These are phyloP conservation scores for Aspergillus heteromorphus DNA, from an alignment of 495 filamentous ascomycete genomes.

Conservation along the genomic window DNA sequence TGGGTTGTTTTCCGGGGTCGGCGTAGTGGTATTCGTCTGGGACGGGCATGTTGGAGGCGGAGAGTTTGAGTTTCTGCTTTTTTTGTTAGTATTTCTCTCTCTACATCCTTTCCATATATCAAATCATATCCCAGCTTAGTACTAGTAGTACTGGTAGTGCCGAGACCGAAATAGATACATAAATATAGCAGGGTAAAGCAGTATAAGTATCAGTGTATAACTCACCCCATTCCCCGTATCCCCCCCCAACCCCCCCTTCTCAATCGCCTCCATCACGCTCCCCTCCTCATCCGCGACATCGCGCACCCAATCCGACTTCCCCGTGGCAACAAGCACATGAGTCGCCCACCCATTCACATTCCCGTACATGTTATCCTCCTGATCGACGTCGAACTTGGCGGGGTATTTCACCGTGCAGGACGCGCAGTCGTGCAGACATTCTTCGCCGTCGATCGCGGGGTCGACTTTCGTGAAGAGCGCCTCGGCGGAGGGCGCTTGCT, in stretches of 20 bases:
- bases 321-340: slow-evolving; percentile 87
- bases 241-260: slow-evolving; percentile 50
- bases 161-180: no score
- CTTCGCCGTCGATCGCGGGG: slow-evolving; percentile 74
- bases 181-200: no score
- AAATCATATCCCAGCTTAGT: no score
- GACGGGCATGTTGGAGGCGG: slow-evolving; percentile 86
- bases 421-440: slow-evolving; percentile 86
- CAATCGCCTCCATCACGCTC: slow-evolving; percentile 91
- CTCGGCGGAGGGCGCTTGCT: slow-evolving; percentile 30
- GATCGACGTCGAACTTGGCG: slow-evolving; percentile 67
- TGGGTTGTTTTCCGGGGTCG: slow-evolving; percentile 59
- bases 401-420: slow-evolving; percentile 75
- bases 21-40: slow-evolving; percentile 54
- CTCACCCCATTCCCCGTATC: slow-evolving; percentile 74
- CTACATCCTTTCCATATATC: no score
- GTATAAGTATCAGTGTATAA: no score
- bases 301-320: slow-evolving; percentile 89
- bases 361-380: slow-evolving; percentile 76
- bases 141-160: no score
- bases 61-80: slow-evolving; percentile 86
- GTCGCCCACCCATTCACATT: slow-evolving; percentile 83
- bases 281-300: slow-evolving; percentile 88
- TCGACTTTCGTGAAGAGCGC: slow-evolving; percentile 49
- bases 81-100: no score